These are phyloP conservation scores for Aspergillus carbonarius DNA, from an alignment of 2,329 filamentous ascomycete genomes.

Conservation along the genomic window DNA sequence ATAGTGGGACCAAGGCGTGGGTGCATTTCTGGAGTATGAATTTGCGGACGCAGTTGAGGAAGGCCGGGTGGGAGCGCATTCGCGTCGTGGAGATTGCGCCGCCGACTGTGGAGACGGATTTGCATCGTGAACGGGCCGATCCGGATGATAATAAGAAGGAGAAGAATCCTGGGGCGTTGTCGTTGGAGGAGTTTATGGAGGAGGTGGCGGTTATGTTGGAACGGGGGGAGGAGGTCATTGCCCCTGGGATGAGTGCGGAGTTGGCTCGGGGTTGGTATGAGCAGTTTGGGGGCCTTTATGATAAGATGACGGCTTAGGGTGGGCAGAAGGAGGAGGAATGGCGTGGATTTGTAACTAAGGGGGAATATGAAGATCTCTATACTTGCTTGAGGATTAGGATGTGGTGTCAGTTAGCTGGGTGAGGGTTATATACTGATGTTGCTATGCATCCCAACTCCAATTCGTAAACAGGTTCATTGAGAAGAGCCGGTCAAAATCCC, in stretches of 20 bases:
- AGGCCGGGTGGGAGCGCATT: slow-evolving; percentile 38
- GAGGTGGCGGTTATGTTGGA: slow-evolving; percentile 49
- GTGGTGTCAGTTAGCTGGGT: no score
- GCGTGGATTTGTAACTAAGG: background rate
- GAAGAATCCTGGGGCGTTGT: slow-evolving; percentile 50
- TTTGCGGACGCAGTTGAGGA: slow-evolving; percentile 51
- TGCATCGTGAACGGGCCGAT: slow-evolving; percentile 57
- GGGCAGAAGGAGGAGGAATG: background rate
- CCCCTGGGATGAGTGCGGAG: slow-evolving; percentile 44
- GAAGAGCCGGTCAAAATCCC: no score
- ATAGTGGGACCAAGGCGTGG: slow-evolving; percentile 61
- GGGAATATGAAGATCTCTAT: background rate
- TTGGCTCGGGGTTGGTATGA: slow-evolving; percentile 49
- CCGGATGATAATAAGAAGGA: slow-evolving; percentile 61
- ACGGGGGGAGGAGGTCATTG: slow-evolving; percentile 50
- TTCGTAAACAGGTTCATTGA: no score
- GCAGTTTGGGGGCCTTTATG: slow-evolving; percentile 38
- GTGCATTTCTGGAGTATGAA: slow-evolving; percentile 59
- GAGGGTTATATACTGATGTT: no score
- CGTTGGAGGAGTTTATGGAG: slow-evolving; percentile 56
- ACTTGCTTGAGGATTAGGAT: no score
- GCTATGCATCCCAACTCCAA: no score
- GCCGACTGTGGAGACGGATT: slow-evolving; percentile 54
- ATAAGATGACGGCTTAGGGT: slow-evolving; percentile 12
- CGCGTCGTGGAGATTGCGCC: slow-evolving; percentile 58